phyloP scores from a whole-genome alignment of 2,329 filamentous ascomycete genomes.

The Graphilbum ipis-grandicollis region DNA sequence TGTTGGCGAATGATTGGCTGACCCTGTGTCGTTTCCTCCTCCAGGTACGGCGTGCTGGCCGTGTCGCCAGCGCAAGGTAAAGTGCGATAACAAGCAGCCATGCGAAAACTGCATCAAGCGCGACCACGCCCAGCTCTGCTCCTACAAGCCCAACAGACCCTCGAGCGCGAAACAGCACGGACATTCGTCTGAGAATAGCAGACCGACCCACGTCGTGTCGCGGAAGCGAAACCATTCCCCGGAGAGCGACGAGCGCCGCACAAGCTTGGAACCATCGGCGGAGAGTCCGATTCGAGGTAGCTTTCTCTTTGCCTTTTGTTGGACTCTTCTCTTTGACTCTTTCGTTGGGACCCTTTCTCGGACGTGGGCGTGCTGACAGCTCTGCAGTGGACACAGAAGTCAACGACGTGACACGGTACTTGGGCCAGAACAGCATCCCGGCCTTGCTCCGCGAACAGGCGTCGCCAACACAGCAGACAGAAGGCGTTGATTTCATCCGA shows the following conservation, averaged over 20 bases:
- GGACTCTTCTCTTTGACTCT: slow-evolving; percentile 1
- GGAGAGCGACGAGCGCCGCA: slow-evolving; percentile 19
- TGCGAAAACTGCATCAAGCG: slow-evolving; percentile 53
- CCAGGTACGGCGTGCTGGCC: slow-evolving; percentile 49
- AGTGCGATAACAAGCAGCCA: slow-evolving; percentile 51
- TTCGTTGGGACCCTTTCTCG: background rate
- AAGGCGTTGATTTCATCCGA: slow-evolving; percentile 36
- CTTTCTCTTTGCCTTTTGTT: background rate
- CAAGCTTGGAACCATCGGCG: slow-evolving; percentile 2
- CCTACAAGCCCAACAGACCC: slow-evolving; percentile 45
- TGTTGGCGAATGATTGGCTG: too few relatives aligned
- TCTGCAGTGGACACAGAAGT: slow-evolving; percentile 32
- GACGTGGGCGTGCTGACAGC: background rate
- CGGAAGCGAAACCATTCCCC: slow-evolving; percentile 28
- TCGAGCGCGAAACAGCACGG: slow-evolving; percentile 18
- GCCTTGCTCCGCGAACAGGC: slow-evolving; percentile 46
- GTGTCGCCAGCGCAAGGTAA: slow-evolving; percentile 50
- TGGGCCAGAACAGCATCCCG: slow-evolving; percentile 51
- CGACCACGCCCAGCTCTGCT: slow-evolving; percentile 46
- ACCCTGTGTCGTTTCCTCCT: background rate
- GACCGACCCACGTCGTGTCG: slow-evolving; percentile 9
- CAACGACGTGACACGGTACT: slow-evolving; percentile 38
- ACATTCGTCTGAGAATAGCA: slow-evolving; percentile 12
- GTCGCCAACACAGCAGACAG: slow-evolving; percentile 30
- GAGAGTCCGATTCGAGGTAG: slow-evolving; percentile 7